Evolutionary conservation across 495 filamentous ascomycete species (phyloP), one percentile per base, ranked within the genome.

Genomic region (Neurospora hispaniola): DNA sequence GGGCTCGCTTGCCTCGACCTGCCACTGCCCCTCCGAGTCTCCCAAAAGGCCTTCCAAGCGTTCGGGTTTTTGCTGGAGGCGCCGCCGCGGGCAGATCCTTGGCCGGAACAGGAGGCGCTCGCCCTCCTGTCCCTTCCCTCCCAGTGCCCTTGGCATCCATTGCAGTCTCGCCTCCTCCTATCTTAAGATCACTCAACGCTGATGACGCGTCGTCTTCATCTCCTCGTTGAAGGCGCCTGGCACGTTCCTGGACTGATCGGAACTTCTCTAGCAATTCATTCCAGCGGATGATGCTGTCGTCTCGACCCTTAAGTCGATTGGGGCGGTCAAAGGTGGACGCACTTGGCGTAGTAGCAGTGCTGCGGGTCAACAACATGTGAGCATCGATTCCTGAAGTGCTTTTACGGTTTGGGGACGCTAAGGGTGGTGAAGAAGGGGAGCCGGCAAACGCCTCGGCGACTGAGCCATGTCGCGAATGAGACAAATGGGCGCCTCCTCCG

Each of bases 261-360:
- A 98, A 99, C 78, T 97, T 98, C 72, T 98, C 96, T n/a, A 99
- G 88, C 20, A 99, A 87, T 73, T 99, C 96, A 16, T 86, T 87
- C 96, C 96, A 99, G 70, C 90, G 89, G 78, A 99, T 96, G 62
- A 86, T 88, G 48, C 89, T 90, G 70, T 97, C 94, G 66, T 96
- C 92, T 69, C 94, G 87, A 27, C 90, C 87, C 79, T 97, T 97
- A 41, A 97, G 83, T 69, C 96, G 86, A 75, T 91, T 93, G 35
- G 93, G 88, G 48, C 95, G 89, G 77, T 97, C 94, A 81, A 90
- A 93, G 71, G 78, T 84, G 78, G 86, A 83, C 46, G 80, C 81
- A 72, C 80, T 80, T 35, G 86, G 82, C 74, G 83, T 81, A 23
- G 84, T 77, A 46, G 80, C 80, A 76, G 84, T 82, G 79, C 87